Evolutionary conservation across 176 grass and related monocot species (phyloP).

Genomic region (Oryza rufipogon): DNA sequence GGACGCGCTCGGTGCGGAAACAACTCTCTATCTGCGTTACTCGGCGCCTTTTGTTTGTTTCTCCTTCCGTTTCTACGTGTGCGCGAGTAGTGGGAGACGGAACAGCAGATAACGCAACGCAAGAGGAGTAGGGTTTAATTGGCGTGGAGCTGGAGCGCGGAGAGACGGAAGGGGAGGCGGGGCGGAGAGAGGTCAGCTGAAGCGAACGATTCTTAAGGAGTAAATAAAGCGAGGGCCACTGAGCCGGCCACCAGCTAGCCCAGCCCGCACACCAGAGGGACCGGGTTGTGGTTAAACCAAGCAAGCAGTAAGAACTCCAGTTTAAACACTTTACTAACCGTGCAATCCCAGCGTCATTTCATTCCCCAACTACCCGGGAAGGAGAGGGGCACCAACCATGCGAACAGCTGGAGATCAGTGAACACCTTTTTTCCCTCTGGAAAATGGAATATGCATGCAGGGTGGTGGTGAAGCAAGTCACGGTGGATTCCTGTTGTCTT

Average conservation of each 20-base stretch:
- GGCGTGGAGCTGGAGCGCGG: slow-evolving; percentile 50
- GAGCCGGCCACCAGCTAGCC: slow-evolving; percentile 20
- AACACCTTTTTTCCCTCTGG: neutral
- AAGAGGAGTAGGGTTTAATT: slow-evolving; percentile 56
- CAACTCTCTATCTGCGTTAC: slow-evolving; percentile 29
- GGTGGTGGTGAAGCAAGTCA: neutral
- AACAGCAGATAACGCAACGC: slow-evolving; percentile 51
- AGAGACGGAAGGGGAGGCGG: slow-evolving; percentile 6
- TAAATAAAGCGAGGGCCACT: slow-evolving; percentile 65
- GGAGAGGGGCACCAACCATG: neutral
- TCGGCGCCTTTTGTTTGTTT: slow-evolving; percentile 44
- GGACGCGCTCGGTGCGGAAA: neutral
- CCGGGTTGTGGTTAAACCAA: neutral
- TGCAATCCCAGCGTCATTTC: neutral
- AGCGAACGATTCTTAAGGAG: slow-evolving; percentile 68
- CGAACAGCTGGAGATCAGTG: neutral
- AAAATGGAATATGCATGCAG: neutral
- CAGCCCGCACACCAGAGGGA: neutral
- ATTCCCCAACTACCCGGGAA: neutral
- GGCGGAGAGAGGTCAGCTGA: slow-evolving; percentile 29
- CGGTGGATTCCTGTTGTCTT: slow-evolving; percentile 36
- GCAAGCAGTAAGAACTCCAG: neutral
- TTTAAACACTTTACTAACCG: neutral
- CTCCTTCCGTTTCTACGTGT: slow-evolving; percentile 29
- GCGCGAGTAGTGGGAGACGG: slow-evolving; percentile 31